Evolutionary conservation across 106 monocot genomes (phyloP).

Genomic region (Phalaenopsis aphrodite): DNA sequence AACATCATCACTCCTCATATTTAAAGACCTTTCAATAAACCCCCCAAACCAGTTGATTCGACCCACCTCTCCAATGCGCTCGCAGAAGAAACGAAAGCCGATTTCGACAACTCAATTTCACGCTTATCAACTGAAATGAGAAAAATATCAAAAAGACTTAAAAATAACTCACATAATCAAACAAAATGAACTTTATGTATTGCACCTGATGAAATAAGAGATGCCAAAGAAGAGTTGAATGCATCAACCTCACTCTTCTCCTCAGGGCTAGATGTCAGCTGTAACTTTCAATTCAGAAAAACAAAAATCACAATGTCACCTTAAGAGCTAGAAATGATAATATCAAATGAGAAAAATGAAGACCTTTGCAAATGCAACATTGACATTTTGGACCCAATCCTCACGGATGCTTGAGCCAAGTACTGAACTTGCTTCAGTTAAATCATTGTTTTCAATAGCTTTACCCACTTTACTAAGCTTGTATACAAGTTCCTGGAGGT

Average conservation of each 20-base stretch:
- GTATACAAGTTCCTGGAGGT: constrained; percentile 88
- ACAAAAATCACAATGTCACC: background rate
- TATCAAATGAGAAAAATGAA: background rate
- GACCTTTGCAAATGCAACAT: constrained; percentile 76
- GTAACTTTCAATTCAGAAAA: background rate
- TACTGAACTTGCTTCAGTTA: constrained; percentile 52
- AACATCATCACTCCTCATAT: background rate
- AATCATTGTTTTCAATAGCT: constrained; percentile 78
- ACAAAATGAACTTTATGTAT: background rate
- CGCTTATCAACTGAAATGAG: constrained; percentile 51
- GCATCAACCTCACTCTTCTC: constrained; percentile 55
- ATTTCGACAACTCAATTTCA: constrained; percentile 61
- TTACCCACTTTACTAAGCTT: constrained; percentile 84
- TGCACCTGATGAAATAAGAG: constrained; percentile 78
- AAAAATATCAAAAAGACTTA: background rate
- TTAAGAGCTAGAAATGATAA: background rate
- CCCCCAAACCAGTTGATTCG: constrained; percentile 47
- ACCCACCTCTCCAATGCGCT: constrained; percentile 81
- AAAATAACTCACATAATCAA: background rate
- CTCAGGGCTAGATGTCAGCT: constrained; percentile 76
- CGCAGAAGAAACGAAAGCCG: constrained; percentile 81
- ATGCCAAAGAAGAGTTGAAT: constrained; percentile 78
- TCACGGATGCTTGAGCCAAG: constrained; percentile 39
- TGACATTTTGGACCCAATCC: constrained; percentile 68
- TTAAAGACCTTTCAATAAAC: constrained; percentile 64